phyloP scores from a whole-genome alignment of 331 rosid genomes.

The Dryas integrifolia region DNA sequence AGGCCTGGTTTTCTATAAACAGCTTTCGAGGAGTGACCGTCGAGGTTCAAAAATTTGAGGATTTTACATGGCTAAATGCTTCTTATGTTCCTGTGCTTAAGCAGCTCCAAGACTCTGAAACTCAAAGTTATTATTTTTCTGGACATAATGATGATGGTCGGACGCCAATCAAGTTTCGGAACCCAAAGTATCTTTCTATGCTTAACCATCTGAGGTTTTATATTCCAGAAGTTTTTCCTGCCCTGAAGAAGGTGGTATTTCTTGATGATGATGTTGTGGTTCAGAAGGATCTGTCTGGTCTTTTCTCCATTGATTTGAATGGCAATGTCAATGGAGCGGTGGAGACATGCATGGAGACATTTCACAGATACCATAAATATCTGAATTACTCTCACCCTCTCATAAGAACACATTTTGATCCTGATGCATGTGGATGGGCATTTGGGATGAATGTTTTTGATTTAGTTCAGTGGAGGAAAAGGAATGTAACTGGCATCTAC shows the following conservation, averaged over 20 bases:
- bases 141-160: slow-evolving; percentile 61
- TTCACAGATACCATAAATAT: slow-evolving; percentile 93
- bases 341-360: slow-evolving; percentile 97
- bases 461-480: slow-evolving; percentile 87
- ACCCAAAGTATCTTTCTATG: slow-evolving; percentile 93
- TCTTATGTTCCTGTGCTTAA: slow-evolving; percentile 95
- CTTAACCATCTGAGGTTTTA: slow-evolving; percentile 90
- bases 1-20: slow-evolving; percentile 86
- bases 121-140: slow-evolving; percentile 85
- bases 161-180: slow-evolving; percentile 92
- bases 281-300: slow-evolving; percentile 73
- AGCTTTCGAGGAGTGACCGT: slow-evolving; percentile 63
- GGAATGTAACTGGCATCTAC: slow-evolving; percentile 86
- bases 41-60: slow-evolving; percentile 83
- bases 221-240: slow-evolving; percentile 92
- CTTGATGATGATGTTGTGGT: slow-evolving; percentile 90
- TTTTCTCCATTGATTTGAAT: slow-evolving; percentile 72
- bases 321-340: slow-evolving; percentile 89
- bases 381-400: slow-evolving; percentile 89
- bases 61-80: slow-evolving; percentile 83
- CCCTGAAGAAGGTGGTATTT: slow-evolving; percentile 71
- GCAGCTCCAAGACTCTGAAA: slow-evolving; percentile 93
- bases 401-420: slow-evolving; percentile 78
- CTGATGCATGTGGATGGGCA: slow-evolving; percentile 98
- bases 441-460: slow-evolving; percentile 93